A percentile compares a stretch with the other conserved stretches of the same genome.
Conservation (phyloP, 2,329 filamentous ascomycete genomes). For the Dactylellina sp. region DNA sequence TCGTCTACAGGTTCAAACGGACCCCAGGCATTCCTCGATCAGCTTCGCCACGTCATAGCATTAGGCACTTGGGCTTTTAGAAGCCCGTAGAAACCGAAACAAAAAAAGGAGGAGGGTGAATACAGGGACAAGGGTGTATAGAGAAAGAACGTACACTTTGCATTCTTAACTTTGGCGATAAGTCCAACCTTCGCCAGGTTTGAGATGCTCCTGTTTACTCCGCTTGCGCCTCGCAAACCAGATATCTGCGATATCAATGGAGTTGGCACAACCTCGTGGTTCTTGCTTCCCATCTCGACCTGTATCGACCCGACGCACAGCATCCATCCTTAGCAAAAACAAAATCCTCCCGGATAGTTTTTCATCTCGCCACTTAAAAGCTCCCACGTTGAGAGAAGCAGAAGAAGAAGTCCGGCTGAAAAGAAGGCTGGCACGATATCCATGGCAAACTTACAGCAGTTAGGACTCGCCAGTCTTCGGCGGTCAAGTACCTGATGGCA, state of each 20-base stretch:
- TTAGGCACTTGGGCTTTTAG: slow-evolving; percentile 5
- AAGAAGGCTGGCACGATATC: slow-evolving; percentile 4
- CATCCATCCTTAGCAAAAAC: slow-evolving; percentile 61
- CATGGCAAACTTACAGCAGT: slow-evolving; percentile 75
- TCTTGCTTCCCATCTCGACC: slow-evolving; percentile 94
- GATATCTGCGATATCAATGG: slow-evolving; percentile 85
- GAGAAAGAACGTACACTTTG: slow-evolving; percentile 73
- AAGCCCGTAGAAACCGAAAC: slow-evolving; percentile 11
- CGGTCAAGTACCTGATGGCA: slow-evolving; percentile 88
- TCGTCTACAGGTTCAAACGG: slow-evolving; percentile 71
- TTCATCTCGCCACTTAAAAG: slow-evolving; percentile 24
- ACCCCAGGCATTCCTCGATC: slow-evolving; percentile 33
- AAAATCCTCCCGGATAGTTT: slow-evolving; percentile 17
- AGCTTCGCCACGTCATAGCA: slow-evolving; percentile 48
- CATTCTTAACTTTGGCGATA: slow-evolving; percentile 92
- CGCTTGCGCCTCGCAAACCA: slow-evolving; percentile 79
- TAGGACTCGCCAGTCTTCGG: slow-evolving; percentile 95
- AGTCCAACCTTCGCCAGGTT: slow-evolving; percentile 90
- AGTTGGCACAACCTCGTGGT: slow-evolving; percentile 96
- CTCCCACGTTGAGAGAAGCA: slow-evolving; percentile 31
- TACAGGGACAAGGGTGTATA: slow-evolving; percentile 47
- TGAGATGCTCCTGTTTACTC: slow-evolving; percentile 88
- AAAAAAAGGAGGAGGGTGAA: slow-evolving; percentile 14
- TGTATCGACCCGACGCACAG: slow-evolving; percentile 64
- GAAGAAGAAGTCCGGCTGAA: slow-evolving; percentile 4